Evolutionary conservation across 768 basidiomycete genomes (phyloP).

Genomic region (Naganishia antarctica): DNA sequence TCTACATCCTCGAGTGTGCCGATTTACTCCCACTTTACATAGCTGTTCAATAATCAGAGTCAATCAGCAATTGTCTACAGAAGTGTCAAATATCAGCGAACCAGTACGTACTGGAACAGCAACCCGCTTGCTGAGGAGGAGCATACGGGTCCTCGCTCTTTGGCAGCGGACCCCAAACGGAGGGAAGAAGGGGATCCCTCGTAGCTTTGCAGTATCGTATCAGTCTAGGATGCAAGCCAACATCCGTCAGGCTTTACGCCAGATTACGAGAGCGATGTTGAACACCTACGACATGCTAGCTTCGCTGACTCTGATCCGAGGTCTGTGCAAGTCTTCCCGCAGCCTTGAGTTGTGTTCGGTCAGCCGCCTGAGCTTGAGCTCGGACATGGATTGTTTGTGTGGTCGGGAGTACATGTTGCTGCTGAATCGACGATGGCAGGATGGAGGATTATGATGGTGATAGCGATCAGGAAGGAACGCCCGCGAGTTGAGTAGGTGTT

Average conservation of each 20-base stretch:
- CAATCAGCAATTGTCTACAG: not conserved
- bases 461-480: too few species aligned
- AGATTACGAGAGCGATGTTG: too few species aligned
- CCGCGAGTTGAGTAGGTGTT: too few species aligned
- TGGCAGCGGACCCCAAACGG: slow-evolving; percentile 93
- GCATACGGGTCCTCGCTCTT: slow-evolving; percentile 90
- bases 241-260: too few species aligned
- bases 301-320: slow-evolving; percentile 86
- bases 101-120: slow-evolving; percentile 36
- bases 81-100: too few species aligned
- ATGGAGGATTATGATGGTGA: too few species aligned
- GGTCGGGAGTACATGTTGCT: slow-evolving; percentile 40
- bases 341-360: slow-evolving; percentile 90
- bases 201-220: slow-evolving; percentile 92
- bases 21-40: too few species aligned
- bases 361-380: slow-evolving; percentile 88
- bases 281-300: slow-evolving; percentile 74
- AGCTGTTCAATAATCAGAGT: not conserved
- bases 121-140: slow-evolving; percentile 57
- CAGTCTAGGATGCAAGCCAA: slow-evolving; percentile 58
- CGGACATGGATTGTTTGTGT: slow-evolving; percentile 84
- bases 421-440: not conserved
- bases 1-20: too few species aligned
- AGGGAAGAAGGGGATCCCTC: slow-evolving; percentile 73
- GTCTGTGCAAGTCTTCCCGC: slow-evolving; percentile 79